Conservation (phyloP, 164 flowering plant species). For the Vitis cinerea region DNA sequence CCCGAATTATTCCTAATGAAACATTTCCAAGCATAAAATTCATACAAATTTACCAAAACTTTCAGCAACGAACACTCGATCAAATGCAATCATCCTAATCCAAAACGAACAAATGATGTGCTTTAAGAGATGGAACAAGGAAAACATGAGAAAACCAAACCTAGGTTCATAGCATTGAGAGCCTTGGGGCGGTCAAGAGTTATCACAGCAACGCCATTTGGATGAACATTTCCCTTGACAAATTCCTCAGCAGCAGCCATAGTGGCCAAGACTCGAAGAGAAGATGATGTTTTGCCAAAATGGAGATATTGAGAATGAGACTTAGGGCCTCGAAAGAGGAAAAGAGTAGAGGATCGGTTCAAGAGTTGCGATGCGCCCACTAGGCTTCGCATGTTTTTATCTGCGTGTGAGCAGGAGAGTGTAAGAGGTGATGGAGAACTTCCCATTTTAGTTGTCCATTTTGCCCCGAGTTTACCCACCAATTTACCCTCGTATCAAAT, state of each 20-base stretch:
- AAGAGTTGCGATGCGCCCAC: constrained; percentile 7
- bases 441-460: too few relatives aligned
- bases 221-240: constrained; percentile 72
- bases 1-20: too few relatives aligned
- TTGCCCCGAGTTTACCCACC: too few relatives aligned
- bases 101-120: background rate
- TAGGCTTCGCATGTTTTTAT: constrained; percentile 5
- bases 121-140: background rate
- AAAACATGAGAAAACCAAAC: constrained; percentile 22
- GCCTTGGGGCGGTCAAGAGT: constrained; percentile 97
- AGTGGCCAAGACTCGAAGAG: constrained; percentile 33
- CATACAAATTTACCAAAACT: too few relatives aligned
- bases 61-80: too few relatives aligned
- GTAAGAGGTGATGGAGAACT: too few relatives aligned
- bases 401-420: too few relatives aligned
- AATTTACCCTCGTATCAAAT: too few relatives aligned
- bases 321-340: background rate
- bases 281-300: constrained; percentile 4
- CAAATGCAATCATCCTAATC: too few relatives aligned
- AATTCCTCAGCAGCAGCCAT: constrained; percentile 72
- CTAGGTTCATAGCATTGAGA: constrained; percentile 93
- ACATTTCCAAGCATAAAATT: too few relatives aligned
- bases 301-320: constrained; percentile 5
- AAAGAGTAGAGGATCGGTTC: constrained; percentile 11
- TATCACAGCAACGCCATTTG: constrained; percentile 86